Conservation (phyloP, 768 basidiomycete genomes). For the Ephemerocybe angulata region DNA sequence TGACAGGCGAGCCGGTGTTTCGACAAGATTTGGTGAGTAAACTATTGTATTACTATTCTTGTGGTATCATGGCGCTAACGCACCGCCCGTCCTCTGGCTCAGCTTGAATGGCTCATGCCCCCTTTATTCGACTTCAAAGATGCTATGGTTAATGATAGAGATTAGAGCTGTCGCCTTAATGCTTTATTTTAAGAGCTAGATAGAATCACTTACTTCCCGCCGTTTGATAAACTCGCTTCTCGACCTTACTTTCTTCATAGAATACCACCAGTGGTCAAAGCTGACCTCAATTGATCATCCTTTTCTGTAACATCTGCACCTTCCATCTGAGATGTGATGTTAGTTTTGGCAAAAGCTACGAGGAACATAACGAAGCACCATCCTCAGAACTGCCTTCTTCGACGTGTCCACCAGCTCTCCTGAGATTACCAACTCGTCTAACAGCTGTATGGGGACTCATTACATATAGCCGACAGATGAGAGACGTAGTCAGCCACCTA, state of each 20-base stretch:
- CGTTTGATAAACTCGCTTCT: no score
- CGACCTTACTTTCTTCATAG: background rate
- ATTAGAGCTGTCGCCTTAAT: background rate
- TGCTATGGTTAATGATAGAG: constrained; percentile 23
- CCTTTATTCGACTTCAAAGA: constrained; percentile 56
- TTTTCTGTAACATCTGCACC: background rate
- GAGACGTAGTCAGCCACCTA: constrained; percentile 25
- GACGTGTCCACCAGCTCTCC: constrained; percentile 95
- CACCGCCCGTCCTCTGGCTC: no score
- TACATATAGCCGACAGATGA: background rate
- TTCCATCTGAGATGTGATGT: background rate
- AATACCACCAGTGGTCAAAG: background rate
- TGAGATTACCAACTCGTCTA: constrained; percentile 91
- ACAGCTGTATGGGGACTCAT: constrained; percentile 45
- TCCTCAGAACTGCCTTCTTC: constrained; percentile 56
- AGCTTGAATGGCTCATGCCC: constrained; percentile 57
- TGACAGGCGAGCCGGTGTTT: constrained; percentile 27
- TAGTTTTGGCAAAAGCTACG: background rate
- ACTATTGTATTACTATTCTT: constrained; percentile 5
- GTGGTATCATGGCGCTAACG: no score
- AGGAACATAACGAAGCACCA: constrained; percentile 18
- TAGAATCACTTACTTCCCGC: no score
- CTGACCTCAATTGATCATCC: background rate
- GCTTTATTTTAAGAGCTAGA: background rate
- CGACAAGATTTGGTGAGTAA: constrained; percentile 6